A percentile compares a stretch with the other conserved stretches of the same genome.
Conservation (phyloP, 2,329 filamentous ascomycete genomes). For the Penicillium sp. region DNA sequence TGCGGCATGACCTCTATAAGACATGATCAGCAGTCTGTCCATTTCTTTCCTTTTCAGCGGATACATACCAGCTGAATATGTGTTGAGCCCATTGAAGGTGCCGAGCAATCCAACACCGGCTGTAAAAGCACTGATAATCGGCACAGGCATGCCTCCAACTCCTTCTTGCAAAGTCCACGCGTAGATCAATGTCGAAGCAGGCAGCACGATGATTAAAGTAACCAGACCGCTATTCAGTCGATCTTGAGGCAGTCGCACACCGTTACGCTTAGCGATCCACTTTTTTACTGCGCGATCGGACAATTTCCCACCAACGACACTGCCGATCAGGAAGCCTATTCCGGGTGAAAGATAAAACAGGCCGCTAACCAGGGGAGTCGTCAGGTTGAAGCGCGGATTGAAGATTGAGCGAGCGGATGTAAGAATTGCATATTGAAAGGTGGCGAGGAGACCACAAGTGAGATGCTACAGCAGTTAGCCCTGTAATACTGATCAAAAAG, state of each 20-base stretch:
- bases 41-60: neutral
- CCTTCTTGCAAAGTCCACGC: conserved; percentile 65
- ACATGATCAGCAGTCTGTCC: neutral
- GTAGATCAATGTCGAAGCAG: conserved; percentile 68
- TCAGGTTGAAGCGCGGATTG: conserved; percentile 72
- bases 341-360: conserved; percentile 78
- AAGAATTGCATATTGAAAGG: conserved; percentile 73
- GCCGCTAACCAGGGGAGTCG: conserved; percentile 67
- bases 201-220: conserved; percentile 62
- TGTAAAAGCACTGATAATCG: conserved; percentile 72
- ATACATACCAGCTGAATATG: conserved; percentile 56
- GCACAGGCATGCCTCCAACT: conserved; percentile 59
- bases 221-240: conserved; percentile 63
- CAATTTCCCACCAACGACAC: conserved; percentile 70
- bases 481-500: neutral
- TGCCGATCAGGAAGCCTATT: conserved; percentile 69
- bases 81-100: conserved; percentile 75
- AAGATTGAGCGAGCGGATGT: conserved; percentile 73
- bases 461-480: conserved; percentile 30
- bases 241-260: conserved; percentile 69
- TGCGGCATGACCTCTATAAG: conserved; percentile 47
- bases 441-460: conserved; percentile 58
- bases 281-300: conserved; percentile 68
- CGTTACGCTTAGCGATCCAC: conserved; percentile 63
- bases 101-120: conserved; percentile 75